Base-by-base conservation (phyloP, 192 early-diverging fungal species). In the Cladochytrium replicatum region DNA sequence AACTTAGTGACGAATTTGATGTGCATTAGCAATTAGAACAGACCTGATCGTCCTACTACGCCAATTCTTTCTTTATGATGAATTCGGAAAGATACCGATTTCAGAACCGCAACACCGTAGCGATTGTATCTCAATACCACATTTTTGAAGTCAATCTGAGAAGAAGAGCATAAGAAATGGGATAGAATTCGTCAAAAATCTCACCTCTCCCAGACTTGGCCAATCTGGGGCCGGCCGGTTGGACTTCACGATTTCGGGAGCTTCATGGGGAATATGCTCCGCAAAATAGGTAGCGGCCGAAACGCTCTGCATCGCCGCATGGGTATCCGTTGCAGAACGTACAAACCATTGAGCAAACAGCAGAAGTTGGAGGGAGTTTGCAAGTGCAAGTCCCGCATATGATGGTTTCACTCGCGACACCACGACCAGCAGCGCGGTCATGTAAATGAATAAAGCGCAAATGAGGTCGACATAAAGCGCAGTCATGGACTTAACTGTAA, bases 311-410 rank as follows among this genome's bases (percentile, higher is more conserved):
- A 83, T 77, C n/a, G 66, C 63, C 37, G 62, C 52, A 50, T 71
- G 63, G 26, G 83, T 67, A 23, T 85, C 84, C n/a, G 57, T 52
- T 2, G 62, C 44, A 38, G 66, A 64, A 15, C 81, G 65, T 31
- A 84, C 55, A 6, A 74, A 67, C 78, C 78, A 83, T 42, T 80
- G 83, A 5, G 74, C 64, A 63, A 85, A 85, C 22, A 85, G 66
- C 15, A 84, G 58, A 26, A 85, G 50, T 55, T 81, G 80, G 1
- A 78, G 60, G 2, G 80, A 69, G 41, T 78, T 81, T 0, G 79
- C 66, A n/a, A 85, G 32, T n/a, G 80, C 78, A 19, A 85, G 49
- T 32, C 82, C 83, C 0, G 69, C 71, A 34, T 43, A 46, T 0
- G 78, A 69, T 5, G 47, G 13, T 13, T 58, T 56, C 4, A 44